These are phyloP conservation scores for Mycena alexandri DNA, from an alignment of 768 basidiomycete genomes.

Conservation along the genomic window DNA sequence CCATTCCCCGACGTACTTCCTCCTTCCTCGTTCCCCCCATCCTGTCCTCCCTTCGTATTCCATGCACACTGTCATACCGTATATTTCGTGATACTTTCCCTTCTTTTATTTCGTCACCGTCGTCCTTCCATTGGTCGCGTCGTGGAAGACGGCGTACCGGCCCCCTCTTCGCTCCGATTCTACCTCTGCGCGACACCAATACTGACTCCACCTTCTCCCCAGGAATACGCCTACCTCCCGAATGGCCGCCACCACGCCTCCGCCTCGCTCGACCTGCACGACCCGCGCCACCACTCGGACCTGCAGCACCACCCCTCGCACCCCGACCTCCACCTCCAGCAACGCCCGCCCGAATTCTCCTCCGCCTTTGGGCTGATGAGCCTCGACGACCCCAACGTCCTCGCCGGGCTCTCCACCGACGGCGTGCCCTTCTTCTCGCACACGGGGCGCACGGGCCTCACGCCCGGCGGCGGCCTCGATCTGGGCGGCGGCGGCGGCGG, in stretches of 20 bases:
- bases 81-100: too few relatives aligned
- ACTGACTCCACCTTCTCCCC: background rate
- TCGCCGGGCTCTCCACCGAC: constrained; percentile 71
- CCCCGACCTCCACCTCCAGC: constrained; percentile 16
- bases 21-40: too few relatives aligned
- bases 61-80: too few relatives aligned
- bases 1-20: too few relatives aligned
- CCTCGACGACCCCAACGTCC: constrained; percentile 77
- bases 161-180: background rate
- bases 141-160: too few relatives aligned
- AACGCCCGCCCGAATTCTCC: constrained; percentile 52
- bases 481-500: too few relatives aligned
- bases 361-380: constrained; percentile 82
- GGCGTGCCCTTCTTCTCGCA: constrained; percentile 73
- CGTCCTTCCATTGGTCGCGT: background rate
- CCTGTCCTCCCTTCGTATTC: too few relatives aligned
- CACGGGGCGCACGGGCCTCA: constrained; percentile 3
- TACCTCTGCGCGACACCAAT: background rate
- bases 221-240: constrained; percentile 27
- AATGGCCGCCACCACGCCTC: constrained; percentile 12
- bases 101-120: background rate
- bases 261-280: constrained; percentile 15
- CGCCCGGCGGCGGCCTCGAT: background rate
- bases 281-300: constrained; percentile 10
- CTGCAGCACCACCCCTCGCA: constrained; percentile 9